These are phyloP conservation scores for Trichoderma arundinaceum DNA, from an alignment of 2,329 filamentous ascomycete species.

Conservation along the genomic window DNA sequence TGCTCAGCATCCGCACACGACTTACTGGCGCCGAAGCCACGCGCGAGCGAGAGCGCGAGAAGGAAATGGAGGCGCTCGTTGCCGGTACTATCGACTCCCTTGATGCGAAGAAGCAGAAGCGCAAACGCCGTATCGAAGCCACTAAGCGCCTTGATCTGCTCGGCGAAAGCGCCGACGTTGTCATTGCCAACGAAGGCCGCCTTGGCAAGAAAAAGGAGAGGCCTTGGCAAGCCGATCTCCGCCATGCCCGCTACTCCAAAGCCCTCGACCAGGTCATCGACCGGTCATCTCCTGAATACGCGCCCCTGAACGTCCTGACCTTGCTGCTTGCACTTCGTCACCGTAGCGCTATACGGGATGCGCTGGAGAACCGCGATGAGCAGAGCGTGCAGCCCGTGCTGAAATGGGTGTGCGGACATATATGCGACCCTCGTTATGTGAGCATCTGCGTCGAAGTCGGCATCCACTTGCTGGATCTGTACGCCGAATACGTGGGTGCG, in stretches of 20 bases:
- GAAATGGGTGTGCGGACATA: constrained; percentile 79
- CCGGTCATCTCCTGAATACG: constrained; percentile 56
- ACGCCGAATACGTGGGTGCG: constrained; percentile 77
- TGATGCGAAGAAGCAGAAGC: constrained; percentile 73
- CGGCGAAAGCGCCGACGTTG: constrained; percentile 84
- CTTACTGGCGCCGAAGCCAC: constrained; percentile 81
- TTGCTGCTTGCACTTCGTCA: constrained; percentile 85
- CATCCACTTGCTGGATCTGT: constrained; percentile 83
- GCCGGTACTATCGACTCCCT: constrained; percentile 79
- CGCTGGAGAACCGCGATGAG: constrained; percentile 82
- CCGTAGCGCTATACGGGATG: constrained; percentile 80
- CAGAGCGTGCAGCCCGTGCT: constrained; percentile 80
- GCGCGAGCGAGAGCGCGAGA: constrained; percentile 75
- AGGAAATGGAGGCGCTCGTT: constrained; percentile 83
- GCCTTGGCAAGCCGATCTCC: constrained; percentile 80
- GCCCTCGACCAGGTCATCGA: constrained; percentile 82
- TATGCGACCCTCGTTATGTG: constrained; percentile 82
- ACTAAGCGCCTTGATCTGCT: constrained; percentile 72
- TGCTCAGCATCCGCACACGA: constrained; percentile 90
- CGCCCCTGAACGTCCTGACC: constrained; percentile 70
- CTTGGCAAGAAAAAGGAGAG: constrained; percentile 64
- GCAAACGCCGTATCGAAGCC: constrained; percentile 61
- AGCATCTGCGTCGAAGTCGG: constrained; percentile 82
- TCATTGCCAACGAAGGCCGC: constrained; percentile 75
- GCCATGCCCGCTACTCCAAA: constrained; percentile 75